phyloP scores from a whole-genome alignment of 169 alveolate genomes.

The Miamiensis avidus region DNA sequence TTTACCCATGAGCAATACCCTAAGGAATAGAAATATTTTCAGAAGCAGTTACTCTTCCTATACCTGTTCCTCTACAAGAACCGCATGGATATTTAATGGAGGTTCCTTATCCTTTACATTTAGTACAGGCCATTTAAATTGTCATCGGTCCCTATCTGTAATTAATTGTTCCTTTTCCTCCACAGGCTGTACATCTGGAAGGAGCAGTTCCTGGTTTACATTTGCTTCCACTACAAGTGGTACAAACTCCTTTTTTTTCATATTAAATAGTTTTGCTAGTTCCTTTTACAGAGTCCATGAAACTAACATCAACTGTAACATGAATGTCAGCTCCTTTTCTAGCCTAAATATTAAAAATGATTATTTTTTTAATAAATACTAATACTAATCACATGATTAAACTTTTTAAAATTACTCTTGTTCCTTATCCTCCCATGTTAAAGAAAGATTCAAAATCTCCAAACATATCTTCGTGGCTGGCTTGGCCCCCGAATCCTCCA shows the following conservation, averaged over 20 bases:
- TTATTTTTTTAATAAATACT: no score
- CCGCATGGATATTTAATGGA: slow-evolving; percentile 44
- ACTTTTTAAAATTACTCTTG: slow-evolving; percentile 8
- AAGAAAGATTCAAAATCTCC: slow-evolving; percentile 42
- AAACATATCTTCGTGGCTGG: slow-evolving; percentile 22
- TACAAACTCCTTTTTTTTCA: slow-evolving; percentile 29
- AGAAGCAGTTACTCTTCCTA: slow-evolving; percentile 5
- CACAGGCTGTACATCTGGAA: slow-evolving; percentile 42
- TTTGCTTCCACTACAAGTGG: slow-evolving; percentile 38
- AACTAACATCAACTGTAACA: slow-evolving; percentile 30
- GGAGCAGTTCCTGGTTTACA: slow-evolving; percentile 57
- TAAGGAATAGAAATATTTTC: slow-evolving; percentile 38
- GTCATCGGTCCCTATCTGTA: slow-evolving; percentile 46
- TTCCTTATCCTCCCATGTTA: slow-evolving; percentile 38
- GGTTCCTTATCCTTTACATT: slow-evolving; percentile 41
- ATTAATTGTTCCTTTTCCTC: slow-evolving; percentile 44
- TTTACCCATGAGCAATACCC: slow-evolving; percentile 41
- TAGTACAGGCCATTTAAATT: slow-evolving; percentile 42
- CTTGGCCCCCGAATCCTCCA: slow-evolving; percentile 21
- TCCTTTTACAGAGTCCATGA: slow-evolving; percentile 42
- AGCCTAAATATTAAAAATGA: not conserved
- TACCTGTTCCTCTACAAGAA: slow-evolving; percentile 39
- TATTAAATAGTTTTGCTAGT: slow-evolving; percentile 28
- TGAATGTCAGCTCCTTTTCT: slow-evolving; percentile 37
- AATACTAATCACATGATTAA: no score